Evolutionary conservation across 2,329 filamentous ascomycete species (phyloP).

Genomic region (Neofusicoccum umdonicola): DNA sequence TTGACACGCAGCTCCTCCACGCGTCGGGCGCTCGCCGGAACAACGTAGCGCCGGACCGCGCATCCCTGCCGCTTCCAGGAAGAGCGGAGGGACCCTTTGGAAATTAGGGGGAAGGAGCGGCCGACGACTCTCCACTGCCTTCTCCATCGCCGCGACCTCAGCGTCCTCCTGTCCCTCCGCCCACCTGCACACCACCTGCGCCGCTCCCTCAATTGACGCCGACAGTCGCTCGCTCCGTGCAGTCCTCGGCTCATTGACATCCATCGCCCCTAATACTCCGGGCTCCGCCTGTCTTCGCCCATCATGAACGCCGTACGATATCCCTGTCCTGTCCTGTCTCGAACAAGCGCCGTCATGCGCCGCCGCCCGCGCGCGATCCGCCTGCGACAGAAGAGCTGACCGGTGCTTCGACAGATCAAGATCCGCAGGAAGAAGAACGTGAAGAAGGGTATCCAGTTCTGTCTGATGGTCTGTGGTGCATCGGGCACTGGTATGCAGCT

Average conservation of each 20-base stretch:
- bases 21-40: constrained; percentile 5
- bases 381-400: constrained; percentile 19
- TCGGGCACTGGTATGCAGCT: constrained; percentile 83
- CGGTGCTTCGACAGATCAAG: constrained; percentile 66
- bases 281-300: constrained; percentile 20
- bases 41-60: constrained; percentile 11
- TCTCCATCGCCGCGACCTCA: constrained; percentile 17
- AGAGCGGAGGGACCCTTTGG: constrained; percentile 18
- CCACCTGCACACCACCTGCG: not conserved
- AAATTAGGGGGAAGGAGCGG: constrained; percentile 20
- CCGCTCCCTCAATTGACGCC: constrained; percentile 14
- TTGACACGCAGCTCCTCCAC: constrained; percentile 8
- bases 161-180: constrained; percentile 13
- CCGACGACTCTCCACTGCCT: constrained; percentile 17
- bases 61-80: constrained; percentile 17
- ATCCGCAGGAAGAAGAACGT: constrained; percentile 99
- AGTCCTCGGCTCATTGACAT: constrained; percentile 19
- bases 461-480: constrained; percentile 98
- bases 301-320: constrained; percentile 22
- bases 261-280: constrained; percentile 4
- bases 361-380: constrained; percentile 13
- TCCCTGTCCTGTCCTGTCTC: constrained; percentile 12
- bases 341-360: constrained; percentile 22
- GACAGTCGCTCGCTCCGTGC: constrained; percentile 18
- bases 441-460: constrained; percentile 99